A percentile compares a stretch with the other conserved stretches of the same genome.
phyloP scores from a whole-genome alignment of 2,329 filamentous ascomycete species.

The Didymella sp. region DNA sequence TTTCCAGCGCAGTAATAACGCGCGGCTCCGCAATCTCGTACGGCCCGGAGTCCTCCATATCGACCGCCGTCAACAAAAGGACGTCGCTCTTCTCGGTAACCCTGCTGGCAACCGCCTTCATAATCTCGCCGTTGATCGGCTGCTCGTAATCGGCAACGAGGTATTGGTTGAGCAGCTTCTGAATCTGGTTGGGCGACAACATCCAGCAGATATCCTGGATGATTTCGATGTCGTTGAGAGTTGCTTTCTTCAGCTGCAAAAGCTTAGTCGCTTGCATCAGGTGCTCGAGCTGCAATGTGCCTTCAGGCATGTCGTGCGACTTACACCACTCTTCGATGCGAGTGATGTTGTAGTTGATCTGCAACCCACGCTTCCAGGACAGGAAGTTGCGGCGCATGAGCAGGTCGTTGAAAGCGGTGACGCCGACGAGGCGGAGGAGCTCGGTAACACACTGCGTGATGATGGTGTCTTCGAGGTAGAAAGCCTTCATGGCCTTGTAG shows the following conservation, averaged over 20 bases:
- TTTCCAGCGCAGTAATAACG: constrained; percentile 94
- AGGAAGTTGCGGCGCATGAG: constrained; percentile 98
- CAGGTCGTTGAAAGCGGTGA: constrained; percentile 97
- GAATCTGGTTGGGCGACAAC: constrained; percentile 98
- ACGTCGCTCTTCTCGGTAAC: constrained; percentile 99
- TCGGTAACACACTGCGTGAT: constrained; percentile 96
- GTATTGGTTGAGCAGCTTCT: constrained; percentile 98
- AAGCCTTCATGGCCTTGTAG: constrained; percentile 98
- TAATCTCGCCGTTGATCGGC: constrained; percentile 98
- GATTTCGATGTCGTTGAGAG: constrained; percentile 98
- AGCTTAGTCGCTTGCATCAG: constrained; percentile 99
- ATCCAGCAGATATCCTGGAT: constrained; percentile 99
- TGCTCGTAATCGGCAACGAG: constrained; percentile 98
- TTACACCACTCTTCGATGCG: constrained; percentile 99
- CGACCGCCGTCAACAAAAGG: constrained; percentile 87
- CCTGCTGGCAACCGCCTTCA: constrained; percentile 97
- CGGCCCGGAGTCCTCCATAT: constrained; percentile 98
- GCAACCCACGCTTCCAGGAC: constrained; percentile 97
- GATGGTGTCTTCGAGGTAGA: constrained; percentile 95
- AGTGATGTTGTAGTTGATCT: constrained; percentile 99
- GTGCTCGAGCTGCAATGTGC: constrained; percentile 95
- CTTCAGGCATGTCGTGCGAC: constrained; percentile 99
- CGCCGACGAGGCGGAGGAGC: constrained; percentile 88
- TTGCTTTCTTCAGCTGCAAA: constrained; percentile 97
- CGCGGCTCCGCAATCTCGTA: constrained; percentile 98